Evolutionary conservation across 2,329 filamentous ascomycete genomes (phyloP).

Genomic region (Paecilomyces sp.): DNA sequence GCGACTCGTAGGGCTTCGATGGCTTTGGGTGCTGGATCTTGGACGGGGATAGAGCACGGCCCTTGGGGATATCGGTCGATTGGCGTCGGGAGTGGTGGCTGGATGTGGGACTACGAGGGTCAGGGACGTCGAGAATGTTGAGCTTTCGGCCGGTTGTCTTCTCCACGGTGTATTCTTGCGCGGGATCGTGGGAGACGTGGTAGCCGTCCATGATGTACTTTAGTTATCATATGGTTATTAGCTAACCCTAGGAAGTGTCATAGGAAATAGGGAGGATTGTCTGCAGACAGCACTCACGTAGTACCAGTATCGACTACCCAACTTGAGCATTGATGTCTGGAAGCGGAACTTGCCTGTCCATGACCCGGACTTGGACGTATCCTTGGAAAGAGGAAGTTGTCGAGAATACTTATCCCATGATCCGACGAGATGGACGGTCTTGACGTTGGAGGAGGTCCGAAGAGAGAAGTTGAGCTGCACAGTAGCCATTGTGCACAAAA

Average conservation of each 20-base stretch:
- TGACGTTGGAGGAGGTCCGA: conserved; percentile 91
- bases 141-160: conserved; percentile 94
- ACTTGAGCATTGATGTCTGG: conserved; percentile 75
- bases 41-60: conserved; percentile 77
- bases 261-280: background rate
- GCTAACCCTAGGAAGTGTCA: conserved; percentile 8
- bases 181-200: conserved; percentile 94
- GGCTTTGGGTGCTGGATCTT: conserved; percentile 90
- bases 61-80: conserved; percentile 70
- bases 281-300: conserved; percentile 50
- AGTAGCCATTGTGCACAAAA: conserved; percentile 64
- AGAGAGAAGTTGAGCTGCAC: conserved; percentile 94
- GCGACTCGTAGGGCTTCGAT: conserved; percentile 77
- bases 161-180: conserved; percentile 80
- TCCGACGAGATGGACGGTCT: conserved; percentile 93
- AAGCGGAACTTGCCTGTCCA: conserved; percentile 98
- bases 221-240: background rate
- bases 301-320: conserved; percentile 97
- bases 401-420: conserved; percentile 97
- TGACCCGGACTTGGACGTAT: conserved; percentile 76
- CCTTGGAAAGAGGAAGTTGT: conserved; percentile 89
- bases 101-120: conserved; percentile 35
- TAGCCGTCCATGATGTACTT: conserved; percentile 97
- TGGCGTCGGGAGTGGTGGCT: conserved; percentile 34
- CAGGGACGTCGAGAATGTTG: conserved; percentile 92